Evolutionary conservation across 2,329 filamentous ascomycete species (phyloP), one percentile per base, ranked within the genome.

Genomic region (Aspergillus nomiae): DNA sequence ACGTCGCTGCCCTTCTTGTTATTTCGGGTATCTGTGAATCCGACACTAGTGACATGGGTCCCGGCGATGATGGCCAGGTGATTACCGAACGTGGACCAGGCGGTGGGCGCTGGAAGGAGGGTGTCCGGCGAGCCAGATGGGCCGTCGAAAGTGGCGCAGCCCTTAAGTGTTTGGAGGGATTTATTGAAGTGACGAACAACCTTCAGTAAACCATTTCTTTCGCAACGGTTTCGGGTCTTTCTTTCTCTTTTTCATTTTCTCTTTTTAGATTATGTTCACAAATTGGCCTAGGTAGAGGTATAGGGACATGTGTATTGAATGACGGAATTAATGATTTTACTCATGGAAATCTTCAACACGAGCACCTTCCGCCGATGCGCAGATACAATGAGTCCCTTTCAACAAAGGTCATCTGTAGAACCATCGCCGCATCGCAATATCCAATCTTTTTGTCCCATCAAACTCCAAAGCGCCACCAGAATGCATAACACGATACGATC

Each of bases 101-200:
- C 12, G 92, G 92, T 16, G 87, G 92, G 62, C 86, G 94, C 72
- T 99, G 95, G 95, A 99, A 96, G 81, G 94, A 97, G 75, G 95
- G 94, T 58, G 87, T 97, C 16, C 84, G 94, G 70, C 86, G 92
- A 74, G 95, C 95, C 19, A 88, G 90, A 71, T 96, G 92, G 91
- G 92, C 92, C 12, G 86, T 99, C 55, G 87, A 89, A 78, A 97
- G 92, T 76, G 93, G 94, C 54, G 88, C 89, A 75, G 92, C 94
- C n/a, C 89, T 92, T 84, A 89, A 84, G 74, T 89, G 93, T 79
- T 94, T 95, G 88, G 84, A 89, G 62, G 84, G 84, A 26, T 98
- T 97, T 80, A 93, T 96, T 43, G 87, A 94, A 63, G 87, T 92
- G 38, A 96, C 92, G 11, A 93, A 94, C 73, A 71, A 70, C 58